Evolutionary conservation across 257 asterid species (phyloP), one percentile per base, ranked within the genome.

Genomic region (Solanum chaucha): DNA sequence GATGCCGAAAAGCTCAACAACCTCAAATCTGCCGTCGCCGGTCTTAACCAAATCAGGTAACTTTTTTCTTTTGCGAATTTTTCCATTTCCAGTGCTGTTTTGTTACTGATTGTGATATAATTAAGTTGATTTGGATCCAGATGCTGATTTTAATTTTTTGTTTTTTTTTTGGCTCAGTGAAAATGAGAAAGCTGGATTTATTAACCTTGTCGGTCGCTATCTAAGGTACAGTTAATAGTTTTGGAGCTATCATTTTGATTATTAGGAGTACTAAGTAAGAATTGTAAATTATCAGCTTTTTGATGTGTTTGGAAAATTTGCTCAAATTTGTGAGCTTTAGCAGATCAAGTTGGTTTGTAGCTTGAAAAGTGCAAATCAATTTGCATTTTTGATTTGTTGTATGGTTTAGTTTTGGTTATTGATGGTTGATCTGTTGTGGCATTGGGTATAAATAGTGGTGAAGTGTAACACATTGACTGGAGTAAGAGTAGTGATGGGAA

Each of bases 121-220:
- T 74, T 20, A 80, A 15, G 34, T 28, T 84, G 40, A 17, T 51
- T 46, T 84, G 38, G 40, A 46, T 80, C 68, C 58, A 19, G 28
- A 10, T 32, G 8, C 24, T 35, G 65, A 58, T 35, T 61, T 61
- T 22, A 13, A 14, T 22, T 68, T 35, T 59, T 83, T 28, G n/a
- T 71, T 71, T 71, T 71, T 67, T 4, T 11, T 44, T 44, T 91
- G 83, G 88, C n/a, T 89, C 93, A 96, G 99, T 91, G 98, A 32
- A 13, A 83, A 83, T 58, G 86, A 83, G 86, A 83, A 83, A 58
- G 30, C 90, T 84, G 92, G 92, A 87, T 90, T 89, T 84, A 89
- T 89, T 87, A 87, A 84, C 89, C 91, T 89, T 73, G 90, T 90
- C 74, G 15, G 94, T 82, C 99, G 99, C 92, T 95, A 94, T 84